Conservation (phyloP, 208 protist species). For the Leptomonas seymouri region DNA sequence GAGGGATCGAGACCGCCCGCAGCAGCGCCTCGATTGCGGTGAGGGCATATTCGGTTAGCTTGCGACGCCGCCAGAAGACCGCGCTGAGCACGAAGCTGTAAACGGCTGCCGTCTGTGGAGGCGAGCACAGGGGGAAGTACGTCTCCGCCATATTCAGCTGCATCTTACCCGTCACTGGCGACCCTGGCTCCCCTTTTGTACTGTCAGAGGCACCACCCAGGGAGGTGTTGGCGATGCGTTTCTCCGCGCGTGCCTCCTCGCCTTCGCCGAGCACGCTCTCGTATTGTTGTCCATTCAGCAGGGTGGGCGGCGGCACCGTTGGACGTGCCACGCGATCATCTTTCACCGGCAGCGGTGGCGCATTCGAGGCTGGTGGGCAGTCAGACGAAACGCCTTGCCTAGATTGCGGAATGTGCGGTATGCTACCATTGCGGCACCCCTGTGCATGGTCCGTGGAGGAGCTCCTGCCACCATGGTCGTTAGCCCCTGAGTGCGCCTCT, state of each 20-base stretch:
- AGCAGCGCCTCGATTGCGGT: slow-evolving; percentile 51
- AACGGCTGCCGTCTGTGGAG: slow-evolving; percentile 19
- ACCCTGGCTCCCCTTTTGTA: neutral
- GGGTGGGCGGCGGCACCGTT: neutral
- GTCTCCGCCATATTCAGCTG: slow-evolving; percentile 3
- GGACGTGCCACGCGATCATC: slow-evolving; percentile 5
- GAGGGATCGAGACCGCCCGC: slow-evolving; percentile 26
- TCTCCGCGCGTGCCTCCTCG: neutral
- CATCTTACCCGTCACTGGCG: neutral
- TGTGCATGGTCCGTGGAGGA: neutral
- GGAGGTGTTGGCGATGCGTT: slow-evolving; percentile 12
- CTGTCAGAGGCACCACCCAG: neutral
- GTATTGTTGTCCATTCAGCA: neutral
- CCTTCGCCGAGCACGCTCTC: slow-evolving; percentile 1
- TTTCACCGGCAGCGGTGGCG: neutral
- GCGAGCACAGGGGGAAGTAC: slow-evolving; percentile 12
- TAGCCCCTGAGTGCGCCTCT: slow-evolving; percentile 5
- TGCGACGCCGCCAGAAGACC: slow-evolving; percentile 58
- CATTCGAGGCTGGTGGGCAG: neutral
- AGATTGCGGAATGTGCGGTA: neutral
- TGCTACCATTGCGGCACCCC: neutral
- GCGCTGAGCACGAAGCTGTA: slow-evolving; percentile 55
- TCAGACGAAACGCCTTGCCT: neutral
- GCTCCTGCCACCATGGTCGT: neutral
- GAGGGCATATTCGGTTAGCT: slow-evolving; percentile 44